Evolutionary conservation across 257 asterid species (phyloP).

Genomic region (Haberlea rhodopensis): DNA sequence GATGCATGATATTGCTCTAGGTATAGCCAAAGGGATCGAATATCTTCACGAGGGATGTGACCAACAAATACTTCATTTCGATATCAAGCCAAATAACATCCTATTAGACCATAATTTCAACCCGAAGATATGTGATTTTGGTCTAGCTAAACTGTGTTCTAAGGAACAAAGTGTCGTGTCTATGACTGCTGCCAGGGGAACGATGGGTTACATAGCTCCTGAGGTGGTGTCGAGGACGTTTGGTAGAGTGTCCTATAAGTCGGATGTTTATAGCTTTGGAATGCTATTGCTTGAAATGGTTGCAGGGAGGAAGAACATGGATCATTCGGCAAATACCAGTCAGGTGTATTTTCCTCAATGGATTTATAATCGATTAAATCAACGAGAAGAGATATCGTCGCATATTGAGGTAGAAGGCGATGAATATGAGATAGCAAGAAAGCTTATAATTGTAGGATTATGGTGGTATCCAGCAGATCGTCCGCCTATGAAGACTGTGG

Average conservation of each 20-base stretch:
- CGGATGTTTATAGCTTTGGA: slow-evolving; percentile 37
- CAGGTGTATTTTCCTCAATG: slow-evolving; percentile 37
- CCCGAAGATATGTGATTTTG: slow-evolving; percentile 29
- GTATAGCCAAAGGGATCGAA: slow-evolving; percentile 27
- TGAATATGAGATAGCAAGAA: slow-evolving; percentile 15
- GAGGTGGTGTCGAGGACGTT: slow-evolving; percentile 39
- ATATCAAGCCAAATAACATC: slow-evolving; percentile 31
- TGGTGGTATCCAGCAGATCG: slow-evolving; percentile 39
- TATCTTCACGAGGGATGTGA: slow-evolving; percentile 28
- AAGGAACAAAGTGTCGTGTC: slow-evolving; percentile 27
- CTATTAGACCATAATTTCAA: slow-evolving; percentile 24
- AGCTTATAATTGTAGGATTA: slow-evolving; percentile 29
- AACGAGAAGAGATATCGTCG: slow-evolving; percentile 27
- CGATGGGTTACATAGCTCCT: slow-evolving; percentile 42
- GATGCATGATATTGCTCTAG: slow-evolving; percentile 23
- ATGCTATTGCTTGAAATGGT: slow-evolving; percentile 45
- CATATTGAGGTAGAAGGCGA: slow-evolving; percentile 14
- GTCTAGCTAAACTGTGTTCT: slow-evolving; percentile 26
- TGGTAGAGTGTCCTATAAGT: slow-evolving; percentile 33
- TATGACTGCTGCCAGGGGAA: slow-evolving; percentile 39
- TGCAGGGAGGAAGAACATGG: slow-evolving; percentile 38
- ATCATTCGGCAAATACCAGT: slow-evolving; percentile 15
- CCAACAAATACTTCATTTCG: slow-evolving; percentile 27
- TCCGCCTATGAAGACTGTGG: slow-evolving; percentile 28
- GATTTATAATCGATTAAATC: slow-evolving; percentile 32